Evolutionary conservation across 805 yeast species (phyloP).

Genomic region (Candida oleophila): DNA sequence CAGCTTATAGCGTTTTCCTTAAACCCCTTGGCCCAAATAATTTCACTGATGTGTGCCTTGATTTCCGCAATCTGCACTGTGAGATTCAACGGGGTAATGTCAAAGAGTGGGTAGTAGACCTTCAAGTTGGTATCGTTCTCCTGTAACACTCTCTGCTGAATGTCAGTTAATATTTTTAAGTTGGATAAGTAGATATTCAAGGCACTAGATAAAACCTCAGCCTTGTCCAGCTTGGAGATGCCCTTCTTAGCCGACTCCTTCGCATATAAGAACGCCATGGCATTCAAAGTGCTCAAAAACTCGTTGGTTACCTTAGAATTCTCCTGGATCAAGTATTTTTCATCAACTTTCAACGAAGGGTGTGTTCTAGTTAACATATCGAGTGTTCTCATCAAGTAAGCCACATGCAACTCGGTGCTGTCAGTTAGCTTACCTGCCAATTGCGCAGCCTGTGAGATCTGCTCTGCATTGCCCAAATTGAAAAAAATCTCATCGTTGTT

Average conservation of each 20-base stretch:
- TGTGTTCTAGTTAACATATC: conserved; percentile 32
- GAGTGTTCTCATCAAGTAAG: conserved; percentile 30
- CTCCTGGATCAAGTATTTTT: conserved; percentile 23
- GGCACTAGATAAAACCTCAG: conserved; percentile 20
- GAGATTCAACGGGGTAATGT: conserved; percentile 31
- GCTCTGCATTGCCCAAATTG: conserved; percentile 40
- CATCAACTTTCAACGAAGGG: conserved; percentile 21
- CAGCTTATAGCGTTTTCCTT: conserved; percentile 38
- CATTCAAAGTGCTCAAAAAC: conserved; percentile 30
- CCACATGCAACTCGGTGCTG: conserved; percentile 14
- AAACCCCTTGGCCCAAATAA: conserved; percentile 41
- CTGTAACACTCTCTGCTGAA: conserved; percentile 9
- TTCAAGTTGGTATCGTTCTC: conserved; percentile 8
- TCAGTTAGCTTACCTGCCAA: conserved; percentile 27
- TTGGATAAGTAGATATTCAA: conserved; percentile 38
- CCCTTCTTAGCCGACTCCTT: conserved; percentile 10
- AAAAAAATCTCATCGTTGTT: conserved; percentile 36
- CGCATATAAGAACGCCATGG: conserved; percentile 32
- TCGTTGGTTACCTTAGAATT: conserved; percentile 36
- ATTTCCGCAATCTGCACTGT: conserved; percentile 27
- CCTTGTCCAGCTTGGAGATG: conserved; percentile 8
- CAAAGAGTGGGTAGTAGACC: conserved; percentile 32
- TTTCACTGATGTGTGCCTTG: conserved; percentile 39
- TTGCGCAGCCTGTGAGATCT: conserved; percentile 39
- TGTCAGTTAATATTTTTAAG: conserved; percentile 21